These are phyloP conservation scores for Lagenidium giganteum DNA, from an alignment of 352 stramenopile species.

Conservation along the genomic window DNA sequence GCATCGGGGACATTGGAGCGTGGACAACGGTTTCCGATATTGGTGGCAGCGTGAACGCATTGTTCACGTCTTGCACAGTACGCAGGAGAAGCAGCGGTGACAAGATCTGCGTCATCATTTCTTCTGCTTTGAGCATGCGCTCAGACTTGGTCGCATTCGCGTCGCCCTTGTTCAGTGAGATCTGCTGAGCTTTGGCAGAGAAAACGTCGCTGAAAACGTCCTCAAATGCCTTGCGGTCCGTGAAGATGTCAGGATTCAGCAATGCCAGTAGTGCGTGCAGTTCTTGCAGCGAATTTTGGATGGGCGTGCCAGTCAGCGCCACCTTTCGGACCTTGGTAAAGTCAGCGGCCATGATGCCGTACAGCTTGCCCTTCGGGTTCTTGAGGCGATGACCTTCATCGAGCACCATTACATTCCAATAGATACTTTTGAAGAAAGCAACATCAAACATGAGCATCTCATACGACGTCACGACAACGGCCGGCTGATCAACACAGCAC, in stretches of 20 bases:
- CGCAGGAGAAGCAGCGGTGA: conserved; percentile 56
- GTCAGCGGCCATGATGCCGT: conserved; percentile 36
- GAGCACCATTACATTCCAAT: conserved; percentile 66
- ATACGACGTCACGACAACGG: conserved; percentile 75
- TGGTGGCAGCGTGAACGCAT: conserved; percentile 58
- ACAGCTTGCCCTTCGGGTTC: conserved; percentile 61
- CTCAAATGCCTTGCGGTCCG: conserved; percentile 44
- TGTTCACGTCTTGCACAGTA: conserved; percentile 64
- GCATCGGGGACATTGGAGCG: conserved; percentile 71
- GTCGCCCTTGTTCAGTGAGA: conserved; percentile 11
- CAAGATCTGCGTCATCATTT: conserved; percentile 54
- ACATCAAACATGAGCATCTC: conserved; percentile 62
- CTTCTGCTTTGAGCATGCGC: conserved; percentile 23
- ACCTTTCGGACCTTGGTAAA: conserved; percentile 34
- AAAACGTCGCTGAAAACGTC: conserved; percentile 52
- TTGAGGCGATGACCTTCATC: conserved; percentile 90
- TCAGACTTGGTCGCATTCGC: conserved; percentile 19
- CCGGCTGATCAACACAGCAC: conserved; percentile 9
- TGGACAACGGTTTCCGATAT: conserved; percentile 78
- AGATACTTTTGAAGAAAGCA: conserved; percentile 38
- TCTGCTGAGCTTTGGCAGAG: conserved; percentile 53
- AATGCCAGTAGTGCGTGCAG: conserved; percentile 75
- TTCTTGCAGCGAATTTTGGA: conserved; percentile 85
- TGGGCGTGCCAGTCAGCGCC: conserved; percentile 81
- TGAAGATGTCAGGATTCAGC: conserved; percentile 85